Evolutionary conservation across 306 rosid species (phyloP).

Genomic region (peach (Prunus persica)): Prunus_persica_NCBIv2 NC_034014.1:22861001-22861500

Average conservation of each 20-base stretch:
- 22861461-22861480: conserved; percentile 41
- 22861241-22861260: conserved; percentile 77
- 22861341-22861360: conserved; percentile 66
- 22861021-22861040: conserved; percentile 4
- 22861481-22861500: conserved; percentile 59
- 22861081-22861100: neutral
- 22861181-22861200: conserved; percentile 66
- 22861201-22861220: conserved; percentile 66
- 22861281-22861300: conserved; percentile 45
- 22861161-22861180: conserved; percentile 38
- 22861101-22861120: conserved; percentile 33
- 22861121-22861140: conserved; percentile 88
- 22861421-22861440: conserved; percentile 45
- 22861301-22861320: conserved; percentile 28
- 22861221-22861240: conserved; percentile 63
- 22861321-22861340: conserved; percentile 62
- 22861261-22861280: conserved; percentile 59
- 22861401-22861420: conserved; percentile 57
- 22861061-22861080: conserved; percentile 11
- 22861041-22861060: conserved; percentile 24
- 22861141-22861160: conserved; percentile 52
- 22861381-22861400: conserved; percentile 62
- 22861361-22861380: conserved; percentile 69
- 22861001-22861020: neutral
- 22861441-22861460: conserved; percentile 38